Base-by-base conservation (phyloP, 345 rosid species). In the Clarkia xantiana region DNA sequence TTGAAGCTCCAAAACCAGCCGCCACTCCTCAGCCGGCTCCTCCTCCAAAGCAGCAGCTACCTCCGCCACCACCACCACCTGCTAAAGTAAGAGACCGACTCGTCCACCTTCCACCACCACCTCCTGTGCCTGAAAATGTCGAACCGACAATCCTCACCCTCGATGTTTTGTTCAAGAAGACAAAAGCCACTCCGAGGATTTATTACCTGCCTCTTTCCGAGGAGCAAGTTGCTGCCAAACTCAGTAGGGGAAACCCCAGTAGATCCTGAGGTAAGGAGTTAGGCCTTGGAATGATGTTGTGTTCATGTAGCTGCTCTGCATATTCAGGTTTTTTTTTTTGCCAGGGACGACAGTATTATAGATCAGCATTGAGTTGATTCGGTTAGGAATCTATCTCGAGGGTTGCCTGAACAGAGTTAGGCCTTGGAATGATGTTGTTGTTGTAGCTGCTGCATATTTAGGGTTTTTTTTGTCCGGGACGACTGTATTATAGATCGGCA, bases 161-260 rank as follows among this genome's bases (percentile, higher is more conserved):
- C 11, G 97, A 93, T 62, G 97, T 87, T 65, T 88, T 93, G 54
- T 93, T 93, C 56, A 71, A 77, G 67, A 93, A 93, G 74, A 93
- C 97, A 49, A 84, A 76, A 56, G 86, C 97, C 59, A 71, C 86
- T 45, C 99, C 99, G 11, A 76, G 95, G 62, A 87, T 93, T 61
- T 93, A 93, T 63, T 93, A 84, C 69, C 62, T 93, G 60, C 99
- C 97, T 25, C 62, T 93, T 60, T 78, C 97, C 9, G 99, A 93
- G 42, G 84, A 82, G 15, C 82, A 82, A 68, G 95, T 80, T 60
- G 82, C 86, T 20, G 80, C 75, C n/a, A 87, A 93, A 64, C 79
- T 61, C 8, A 29, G 36, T 29, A 29, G 36, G 36, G 36, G 36
- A 10, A 29, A 29, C 5, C 36, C 36, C 36, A 29, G 36, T 10